Percentiles rank a stretch among this genome's conserved stretches.
These are phyloP conservation scores for Trichoderma arundinaceum DNA, from an alignment of 2,329 filamentous ascomycete species.

Conservation along the genomic window DNA sequence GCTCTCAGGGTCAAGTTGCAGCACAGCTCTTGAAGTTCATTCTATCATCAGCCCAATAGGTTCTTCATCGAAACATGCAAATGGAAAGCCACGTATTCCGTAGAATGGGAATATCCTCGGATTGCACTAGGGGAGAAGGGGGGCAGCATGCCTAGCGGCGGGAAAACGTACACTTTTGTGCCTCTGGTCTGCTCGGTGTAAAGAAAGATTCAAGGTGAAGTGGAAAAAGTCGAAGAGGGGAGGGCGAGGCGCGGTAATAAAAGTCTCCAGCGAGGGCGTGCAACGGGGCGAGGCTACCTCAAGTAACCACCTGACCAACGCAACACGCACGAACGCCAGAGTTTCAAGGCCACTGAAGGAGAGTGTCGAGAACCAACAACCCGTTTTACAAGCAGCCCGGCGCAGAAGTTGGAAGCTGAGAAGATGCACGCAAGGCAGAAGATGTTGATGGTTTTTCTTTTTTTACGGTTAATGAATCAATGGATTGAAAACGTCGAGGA, in stretches of 20 bases:
- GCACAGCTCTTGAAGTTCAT: constrained; percentile 21
- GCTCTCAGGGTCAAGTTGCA: constrained; percentile 25
- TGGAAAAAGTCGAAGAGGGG: constrained; percentile 30
- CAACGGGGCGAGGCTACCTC: constrained; percentile 31
- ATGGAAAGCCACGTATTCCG: constrained; percentile 6
- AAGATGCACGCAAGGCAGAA: neutral
- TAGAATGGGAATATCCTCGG: neutral
- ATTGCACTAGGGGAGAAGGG: neutral
- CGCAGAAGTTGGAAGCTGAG: neutral
- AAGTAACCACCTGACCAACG: constrained; percentile 32
- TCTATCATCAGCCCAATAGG: constrained; percentile 28
- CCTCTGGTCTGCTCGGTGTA: constrained; percentile 31
- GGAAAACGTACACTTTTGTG: constrained; percentile 30
- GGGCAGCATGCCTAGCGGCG: neutral
- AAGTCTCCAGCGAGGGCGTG: constrained; percentile 30
- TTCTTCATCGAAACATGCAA: constrained; percentile 14
- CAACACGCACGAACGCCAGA: constrained; percentile 25
- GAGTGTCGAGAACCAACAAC: constrained; percentile 15
- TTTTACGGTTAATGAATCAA: neutral
- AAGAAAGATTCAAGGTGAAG: constrained; percentile 32
- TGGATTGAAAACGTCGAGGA: neutral
- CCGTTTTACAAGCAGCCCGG: neutral
- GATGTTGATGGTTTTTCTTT: neutral
- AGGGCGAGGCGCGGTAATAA: constrained; percentile 34
- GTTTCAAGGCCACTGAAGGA: neutral